A percentile compares a stretch with the other conserved stretches of the same genome.
Conservation (phyloP, 202 grass and related monocot genomes). For the Saccharum hybrid region DNA sequence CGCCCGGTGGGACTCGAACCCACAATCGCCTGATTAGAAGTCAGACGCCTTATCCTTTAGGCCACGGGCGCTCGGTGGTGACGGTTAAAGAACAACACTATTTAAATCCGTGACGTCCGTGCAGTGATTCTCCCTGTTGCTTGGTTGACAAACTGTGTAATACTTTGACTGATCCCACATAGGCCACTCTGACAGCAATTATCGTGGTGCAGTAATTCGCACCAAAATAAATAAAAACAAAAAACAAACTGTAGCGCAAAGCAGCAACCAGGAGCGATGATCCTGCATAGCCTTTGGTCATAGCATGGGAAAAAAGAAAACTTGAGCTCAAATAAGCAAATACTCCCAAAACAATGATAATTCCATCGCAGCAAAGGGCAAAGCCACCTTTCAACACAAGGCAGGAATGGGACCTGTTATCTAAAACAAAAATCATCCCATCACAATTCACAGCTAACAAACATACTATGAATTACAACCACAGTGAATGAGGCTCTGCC, state of each 20-base stretch:
- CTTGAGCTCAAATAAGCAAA: not conserved
- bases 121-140: too few relatives aligned
- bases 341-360: not conserved
- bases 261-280: not conserved
- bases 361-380: not conserved
- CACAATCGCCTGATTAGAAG: conserved; percentile 98
- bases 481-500: not conserved
- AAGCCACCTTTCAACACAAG: not conserved
- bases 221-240: not conserved
- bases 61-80: conserved; percentile 67
- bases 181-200: not conserved
- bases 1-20: conserved; percentile 98
- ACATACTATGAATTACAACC: not conserved
- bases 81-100: too few relatives aligned
- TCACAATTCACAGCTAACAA: not conserved
- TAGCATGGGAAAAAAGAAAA: not conserved
- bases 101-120: too few relatives aligned
- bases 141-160: too few relatives aligned
- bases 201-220: not conserved
- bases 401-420: not conserved
- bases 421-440: not conserved
- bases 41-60: conserved; percentile 99
- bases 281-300: not conserved
- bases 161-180: too few relatives aligned
- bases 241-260: not conserved